Evolutionary conservation across 1,284 basidiomycete species (phyloP).

Genomic region (Chiua sp.): DNA sequence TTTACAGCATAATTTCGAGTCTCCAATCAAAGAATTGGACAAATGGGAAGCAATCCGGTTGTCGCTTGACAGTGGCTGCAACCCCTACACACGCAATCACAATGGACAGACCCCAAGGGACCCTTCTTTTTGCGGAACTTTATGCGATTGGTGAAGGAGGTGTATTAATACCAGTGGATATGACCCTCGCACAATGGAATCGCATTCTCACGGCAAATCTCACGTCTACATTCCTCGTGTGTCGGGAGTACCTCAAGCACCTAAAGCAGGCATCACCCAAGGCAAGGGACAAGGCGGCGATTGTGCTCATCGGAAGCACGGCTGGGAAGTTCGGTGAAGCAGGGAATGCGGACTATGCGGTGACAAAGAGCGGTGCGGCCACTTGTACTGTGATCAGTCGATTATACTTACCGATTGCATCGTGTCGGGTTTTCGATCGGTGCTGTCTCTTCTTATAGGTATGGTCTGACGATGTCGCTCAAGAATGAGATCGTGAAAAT

Average conservation of each 20-base stretch:
- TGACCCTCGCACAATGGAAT: conserved; percentile 71
- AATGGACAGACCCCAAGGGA: not conserved
- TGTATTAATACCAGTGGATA: conserved; percentile 51
- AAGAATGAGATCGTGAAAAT: conserved; percentile 84
- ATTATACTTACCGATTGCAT: conserved; percentile 6
- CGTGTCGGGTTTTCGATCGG: too few relatives aligned
- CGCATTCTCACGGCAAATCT: conserved; percentile 65
- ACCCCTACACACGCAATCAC: not conserved
- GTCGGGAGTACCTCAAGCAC: conserved; percentile 60
- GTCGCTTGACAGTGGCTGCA: not conserved
- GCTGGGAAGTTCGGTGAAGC: conserved; percentile 77
- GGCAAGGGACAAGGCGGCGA: conserved; percentile 56
- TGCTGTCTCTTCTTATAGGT: conserved; percentile 44
- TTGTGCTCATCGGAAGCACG: conserved; percentile 72
- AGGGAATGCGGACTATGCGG: conserved; percentile 66
- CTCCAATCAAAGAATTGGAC: too few relatives aligned
- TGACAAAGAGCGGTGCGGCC: conserved; percentile 57
- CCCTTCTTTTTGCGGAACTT: not conserved
- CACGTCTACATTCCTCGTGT: conserved; percentile 69
- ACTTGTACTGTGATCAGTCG: conserved; percentile 13
- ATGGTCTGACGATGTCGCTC: conserved; percentile 67
- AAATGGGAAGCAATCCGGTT: not conserved
- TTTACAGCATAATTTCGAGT: not conserved
- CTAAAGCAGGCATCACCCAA: conserved; percentile 47
- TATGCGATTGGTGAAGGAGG: conserved; percentile 58